Evolutionary conservation across 2,329 filamentous ascomycete genomes (phyloP).

Genomic region (Phyllosticta ampelicida): DNA sequence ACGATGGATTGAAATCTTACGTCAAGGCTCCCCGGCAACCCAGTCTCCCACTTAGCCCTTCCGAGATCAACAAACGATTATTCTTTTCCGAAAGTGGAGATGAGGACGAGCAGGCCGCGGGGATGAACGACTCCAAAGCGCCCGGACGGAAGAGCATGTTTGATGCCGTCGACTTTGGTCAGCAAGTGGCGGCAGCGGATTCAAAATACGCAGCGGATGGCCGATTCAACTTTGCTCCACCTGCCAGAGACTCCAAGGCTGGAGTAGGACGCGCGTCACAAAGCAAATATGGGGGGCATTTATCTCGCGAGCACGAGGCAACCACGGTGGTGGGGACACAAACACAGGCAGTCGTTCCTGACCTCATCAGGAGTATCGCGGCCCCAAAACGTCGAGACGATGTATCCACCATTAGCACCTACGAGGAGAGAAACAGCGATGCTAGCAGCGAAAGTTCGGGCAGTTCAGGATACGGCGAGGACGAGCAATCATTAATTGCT

Average conservation of each 20-base stretch:
- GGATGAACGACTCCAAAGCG: constrained; percentile 1
- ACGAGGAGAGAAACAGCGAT: constrained; percentile 1
- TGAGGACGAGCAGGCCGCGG: not conserved
- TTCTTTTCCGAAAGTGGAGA: not conserved
- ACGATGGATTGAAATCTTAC: not conserved
- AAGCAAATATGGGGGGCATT: not conserved
- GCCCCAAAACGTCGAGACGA: not conserved
- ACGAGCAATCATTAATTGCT: not conserved
- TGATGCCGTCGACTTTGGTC: constrained; percentile 41
- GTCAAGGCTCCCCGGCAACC: not conserved
- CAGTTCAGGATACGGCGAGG: constrained; percentile 1
- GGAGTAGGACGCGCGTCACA: not conserved
- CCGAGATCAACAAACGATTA: constrained; percentile 1
- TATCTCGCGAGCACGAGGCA: not conserved
- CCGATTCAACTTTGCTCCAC: constrained; percentile 26
- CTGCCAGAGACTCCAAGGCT: not conserved
- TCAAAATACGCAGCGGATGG: constrained; percentile 43
- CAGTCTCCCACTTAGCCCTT: constrained; percentile 7
- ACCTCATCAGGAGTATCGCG: constrained; percentile 1
- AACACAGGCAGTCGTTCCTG: not conserved
- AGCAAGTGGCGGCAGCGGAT: constrained; percentile 37
- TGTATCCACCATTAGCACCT: not conserved
- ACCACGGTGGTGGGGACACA: not conserved
- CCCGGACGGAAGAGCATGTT: constrained; percentile 36
- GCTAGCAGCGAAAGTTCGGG: not conserved